Evolutionary conservation across 2,329 filamentous ascomycete genomes (phyloP).

Genomic region (Sporothrix dimorphospora): DNA sequence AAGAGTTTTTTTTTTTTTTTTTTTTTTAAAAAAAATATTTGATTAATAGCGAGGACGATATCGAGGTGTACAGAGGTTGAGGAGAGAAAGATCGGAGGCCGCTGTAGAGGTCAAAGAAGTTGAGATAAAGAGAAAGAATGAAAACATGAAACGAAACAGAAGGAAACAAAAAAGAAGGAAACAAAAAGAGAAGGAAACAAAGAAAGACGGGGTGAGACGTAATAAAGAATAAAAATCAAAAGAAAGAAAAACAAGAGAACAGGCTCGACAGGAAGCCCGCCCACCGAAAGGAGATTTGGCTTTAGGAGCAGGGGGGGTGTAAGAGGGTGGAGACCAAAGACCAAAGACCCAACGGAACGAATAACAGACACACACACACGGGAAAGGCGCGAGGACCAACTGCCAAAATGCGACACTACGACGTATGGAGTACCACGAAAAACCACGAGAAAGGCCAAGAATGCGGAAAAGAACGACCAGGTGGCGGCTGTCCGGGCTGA

Average conservation of each 20-base stretch:
- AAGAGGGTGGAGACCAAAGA: not conserved
- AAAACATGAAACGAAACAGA: not conserved
- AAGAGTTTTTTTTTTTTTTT: not conserved
- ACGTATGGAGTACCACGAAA: not conserved
- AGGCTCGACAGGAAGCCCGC: not conserved
- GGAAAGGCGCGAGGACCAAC: not conserved
- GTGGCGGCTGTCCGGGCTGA: slow-evolving; percentile 14
- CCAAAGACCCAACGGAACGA: not conserved
- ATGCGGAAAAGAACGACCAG: not conserved
- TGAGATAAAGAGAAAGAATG: not conserved
- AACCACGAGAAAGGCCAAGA: not conserved
- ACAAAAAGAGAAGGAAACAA: not conserved
- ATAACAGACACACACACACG: not conserved
- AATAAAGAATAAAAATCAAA: not conserved
- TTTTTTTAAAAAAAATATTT: no score
- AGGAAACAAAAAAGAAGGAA: not conserved
- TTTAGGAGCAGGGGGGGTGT: slow-evolving; percentile 10
- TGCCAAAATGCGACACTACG: not conserved
- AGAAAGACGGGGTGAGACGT: not conserved
- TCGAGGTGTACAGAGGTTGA: not conserved
- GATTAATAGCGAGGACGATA: not conserved
- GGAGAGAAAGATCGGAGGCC: not conserved
- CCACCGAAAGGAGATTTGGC: not conserved
- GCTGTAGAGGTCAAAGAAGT: not conserved
- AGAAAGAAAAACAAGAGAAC: not conserved